A percentile compares a stretch with the other conserved stretches of the same genome.
phyloP scores from a whole-genome alignment of 2,329 filamentous ascomycete genomes.

The Fusarium transvaalense region DNA sequence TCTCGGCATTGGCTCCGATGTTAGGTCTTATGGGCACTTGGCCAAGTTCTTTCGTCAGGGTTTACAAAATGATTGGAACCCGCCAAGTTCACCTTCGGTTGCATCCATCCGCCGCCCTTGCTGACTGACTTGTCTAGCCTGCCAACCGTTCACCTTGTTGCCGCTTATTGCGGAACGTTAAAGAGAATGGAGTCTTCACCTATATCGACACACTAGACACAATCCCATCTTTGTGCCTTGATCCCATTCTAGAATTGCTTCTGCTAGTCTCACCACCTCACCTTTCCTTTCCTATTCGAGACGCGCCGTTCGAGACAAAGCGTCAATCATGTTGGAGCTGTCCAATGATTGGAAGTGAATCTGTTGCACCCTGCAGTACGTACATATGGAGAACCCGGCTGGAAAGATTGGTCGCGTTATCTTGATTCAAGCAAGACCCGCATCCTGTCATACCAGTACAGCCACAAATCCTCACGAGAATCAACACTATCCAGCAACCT shows the following conservation, averaged over 20 bases:
- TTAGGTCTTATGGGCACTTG: conserved; percentile 3
- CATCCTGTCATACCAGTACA: conserved; percentile 5
- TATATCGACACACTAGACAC: background rate
- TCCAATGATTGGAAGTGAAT: conserved; percentile 26
- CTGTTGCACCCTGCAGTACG: conserved; percentile 16
- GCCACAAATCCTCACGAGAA: conserved; percentile 7
- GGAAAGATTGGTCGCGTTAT: conserved; percentile 11
- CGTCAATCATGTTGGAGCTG: background rate
- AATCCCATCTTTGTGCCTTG: background rate
- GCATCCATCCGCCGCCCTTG: conserved; percentile 21
- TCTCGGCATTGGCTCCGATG: conserved; percentile 9
- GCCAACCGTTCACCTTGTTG: conserved; percentile 2
- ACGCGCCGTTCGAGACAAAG: conserved; percentile 16
- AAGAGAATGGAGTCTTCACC: background rate
- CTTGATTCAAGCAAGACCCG: conserved; percentile 18
- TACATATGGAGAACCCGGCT: background rate
- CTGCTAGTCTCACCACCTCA: conserved; percentile 7
- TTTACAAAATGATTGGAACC: conserved; percentile 28
- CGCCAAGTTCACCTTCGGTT: conserved; percentile 35
- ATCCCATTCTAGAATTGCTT: conserved; percentile 10
- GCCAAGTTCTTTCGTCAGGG: conserved; percentile 3
- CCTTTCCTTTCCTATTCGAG: conserved; percentile 32
- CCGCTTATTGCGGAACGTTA: conserved; percentile 9
- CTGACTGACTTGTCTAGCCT: conserved; percentile 2
- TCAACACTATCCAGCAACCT: conserved; percentile 31